These are phyloP conservation scores for Plasmodium knowlesi DNA, from an alignment of 169 alveolate species.

Conservation along the genomic window DNA sequence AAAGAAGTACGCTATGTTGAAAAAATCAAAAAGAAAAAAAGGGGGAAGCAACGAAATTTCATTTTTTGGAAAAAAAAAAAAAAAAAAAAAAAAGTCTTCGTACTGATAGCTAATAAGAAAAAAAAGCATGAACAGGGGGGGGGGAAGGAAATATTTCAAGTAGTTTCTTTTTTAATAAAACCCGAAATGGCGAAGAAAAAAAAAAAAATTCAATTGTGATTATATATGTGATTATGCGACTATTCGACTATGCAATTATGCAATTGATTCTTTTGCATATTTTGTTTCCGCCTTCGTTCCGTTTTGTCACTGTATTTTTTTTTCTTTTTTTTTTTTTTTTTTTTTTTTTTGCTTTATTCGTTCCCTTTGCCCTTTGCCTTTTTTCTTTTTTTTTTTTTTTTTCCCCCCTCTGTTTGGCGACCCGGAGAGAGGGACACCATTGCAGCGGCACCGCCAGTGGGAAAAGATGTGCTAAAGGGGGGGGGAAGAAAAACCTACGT, in stretches of 20 bases:
- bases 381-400: not conserved
- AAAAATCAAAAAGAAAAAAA: not conserved
- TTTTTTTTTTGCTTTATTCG: not conserved
- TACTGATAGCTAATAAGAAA: not conserved
- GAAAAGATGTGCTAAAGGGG: not conserved
- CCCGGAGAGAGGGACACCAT: not conserved
- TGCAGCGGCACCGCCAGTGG: not conserved
- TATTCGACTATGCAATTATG: too few species aligned
- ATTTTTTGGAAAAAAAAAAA: too few species aligned
- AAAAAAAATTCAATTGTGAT: not conserved
- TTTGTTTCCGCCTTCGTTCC: not conserved
- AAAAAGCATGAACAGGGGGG: not conserved
- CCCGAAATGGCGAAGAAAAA: not conserved
- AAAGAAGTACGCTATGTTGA: not conserved
- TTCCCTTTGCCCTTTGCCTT: not conserved
- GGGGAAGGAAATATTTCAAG: not conserved
- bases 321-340: not conserved
- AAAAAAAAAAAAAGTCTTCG: not conserved
- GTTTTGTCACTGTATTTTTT: not conserved
- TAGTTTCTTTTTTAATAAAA: too few species aligned
- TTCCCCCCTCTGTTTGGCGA: not conserved
- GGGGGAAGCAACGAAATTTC: not conserved
- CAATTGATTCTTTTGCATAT: too few species aligned
- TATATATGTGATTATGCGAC: too few species aligned
- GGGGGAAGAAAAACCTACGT: not conserved